Base-by-base conservation (phyloP, 257 asterid species). In the Capsicum chinense region DNA sequence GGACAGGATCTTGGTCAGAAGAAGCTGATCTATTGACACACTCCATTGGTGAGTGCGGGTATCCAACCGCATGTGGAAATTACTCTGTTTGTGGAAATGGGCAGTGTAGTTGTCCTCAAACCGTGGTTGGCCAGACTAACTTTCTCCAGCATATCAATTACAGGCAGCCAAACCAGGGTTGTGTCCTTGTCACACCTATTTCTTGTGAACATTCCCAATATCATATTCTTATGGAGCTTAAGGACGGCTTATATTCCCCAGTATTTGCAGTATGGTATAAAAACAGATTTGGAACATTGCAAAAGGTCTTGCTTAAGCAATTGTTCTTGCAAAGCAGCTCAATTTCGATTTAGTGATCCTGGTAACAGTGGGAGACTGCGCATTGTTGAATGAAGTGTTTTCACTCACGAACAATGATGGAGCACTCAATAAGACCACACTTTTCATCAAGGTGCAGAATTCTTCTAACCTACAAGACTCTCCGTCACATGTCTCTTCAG, bases 251-350 rank as follows among this genome's bases (percentile, higher is more conserved):
- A 70, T 39, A 83, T 80, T n/a, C 79, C 59, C 57, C 21, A 2
- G 6, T 6, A 86, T 21, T 13, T 62, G 21, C 56, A 33, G 5
- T 64, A 39, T 9, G 33, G 33, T 26, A 60, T 35, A 13, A 74
- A 42, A 47, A 79, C 58, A 9, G 35, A 67, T 14, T 5, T 70
- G n/a, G 79, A 85, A 4, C 68, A 81, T 16, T 88, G 90, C 85
- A 85, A 85, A 80, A 81, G 9, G 15, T 35, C 13, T 3, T 85
- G 88, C 57, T 58, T 85, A 10, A 82, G 56, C 5, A 69, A 85
- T 14, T 85, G 88, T 64, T 74, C 85, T 1, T 88, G 90, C 80
- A 80, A 64, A 76, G 90, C 87, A 17, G 86, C 83, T 50, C 62
- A 68, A 12, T 85, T 87, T 67, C 21, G 5, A 42, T 48, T 56